Conservation (phyloP, 2,329 filamentous ascomycete genomes). For the Mycosphaerella sp. region DNA sequence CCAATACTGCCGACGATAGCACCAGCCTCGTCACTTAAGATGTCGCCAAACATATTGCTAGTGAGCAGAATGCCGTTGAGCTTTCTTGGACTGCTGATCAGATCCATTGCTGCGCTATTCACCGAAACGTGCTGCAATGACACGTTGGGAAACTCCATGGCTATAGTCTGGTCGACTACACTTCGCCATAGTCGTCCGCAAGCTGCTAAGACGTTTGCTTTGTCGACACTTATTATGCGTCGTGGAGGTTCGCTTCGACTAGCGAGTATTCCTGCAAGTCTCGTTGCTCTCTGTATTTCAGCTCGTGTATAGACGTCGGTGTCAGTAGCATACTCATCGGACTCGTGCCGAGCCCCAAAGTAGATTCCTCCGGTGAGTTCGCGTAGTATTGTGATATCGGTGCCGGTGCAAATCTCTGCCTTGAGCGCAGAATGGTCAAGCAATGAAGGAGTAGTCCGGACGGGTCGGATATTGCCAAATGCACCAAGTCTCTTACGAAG, state of each 20-base stretch:
- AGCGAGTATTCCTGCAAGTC: background rate
- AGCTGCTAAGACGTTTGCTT: conserved; percentile 91
- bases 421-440: background rate
- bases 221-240: conserved; percentile 74
- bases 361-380: background rate
- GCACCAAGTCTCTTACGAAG: background rate
- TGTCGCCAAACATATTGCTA: conserved; percentile 91
- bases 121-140: conserved; percentile 83
- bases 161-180: conserved; percentile 75
- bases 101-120: conserved; percentile 88
- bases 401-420: background rate
- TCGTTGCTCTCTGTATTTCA: background rate
- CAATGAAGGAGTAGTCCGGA: background rate
- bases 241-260: background rate
- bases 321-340: background rate
- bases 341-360: background rate
- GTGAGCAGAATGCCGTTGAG: conserved; percentile 88
- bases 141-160: conserved; percentile 78
- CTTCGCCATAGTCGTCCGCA: conserved; percentile 74
- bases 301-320: background rate
- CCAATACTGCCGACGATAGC: conserved; percentile 88
- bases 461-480: conserved; percentile 2
- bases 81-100: conserved; percentile 83
- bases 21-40: conserved; percentile 87
- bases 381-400: background rate